Evolutionary conservation across 1,139 yeast genomes (phyloP).

Genomic region (Ogataea hybrid): DNA sequence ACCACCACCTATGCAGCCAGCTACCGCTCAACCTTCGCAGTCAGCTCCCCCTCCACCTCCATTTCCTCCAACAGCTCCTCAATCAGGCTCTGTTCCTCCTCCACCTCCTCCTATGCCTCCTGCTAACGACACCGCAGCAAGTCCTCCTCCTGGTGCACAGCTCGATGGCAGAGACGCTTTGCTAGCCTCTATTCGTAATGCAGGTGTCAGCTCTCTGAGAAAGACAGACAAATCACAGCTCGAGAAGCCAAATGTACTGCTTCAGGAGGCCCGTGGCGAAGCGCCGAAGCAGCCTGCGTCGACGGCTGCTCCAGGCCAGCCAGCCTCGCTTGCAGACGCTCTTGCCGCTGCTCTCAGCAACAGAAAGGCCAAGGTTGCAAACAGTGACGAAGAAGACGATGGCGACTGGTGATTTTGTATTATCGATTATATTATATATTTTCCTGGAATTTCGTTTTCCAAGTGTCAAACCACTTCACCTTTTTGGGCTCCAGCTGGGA

Average conservation of each 20-base stretch:
- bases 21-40: neutral
- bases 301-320: constrained; percentile 46
- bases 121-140: constrained; percentile 20
- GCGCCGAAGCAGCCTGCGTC: constrained; percentile 33
- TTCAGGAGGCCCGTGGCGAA: constrained; percentile 73
- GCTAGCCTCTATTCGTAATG: constrained; percentile 79
- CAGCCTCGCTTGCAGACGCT: constrained; percentile 68
- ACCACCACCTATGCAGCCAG: constrained; percentile 3
- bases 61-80: constrained; percentile 21
- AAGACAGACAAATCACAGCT: constrained; percentile 82
- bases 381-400: constrained; percentile 84
- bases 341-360: constrained; percentile 80
- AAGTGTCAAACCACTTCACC: constrained; percentile 50
- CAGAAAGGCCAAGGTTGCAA: constrained; percentile 79
- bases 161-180: constrained; percentile 63
- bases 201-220: constrained; percentile 65
- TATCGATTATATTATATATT: constrained; percentile 6
- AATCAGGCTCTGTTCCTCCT: constrained; percentile 11
- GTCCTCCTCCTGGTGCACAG: constrained; percentile 31
- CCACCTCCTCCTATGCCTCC: constrained; percentile 19
- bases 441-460: constrained; percentile 42
- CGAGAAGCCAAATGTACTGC: constrained; percentile 70
- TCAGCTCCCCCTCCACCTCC: constrained; percentile 27
- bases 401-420: constrained; percentile 42
- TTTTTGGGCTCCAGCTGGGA: constrained; percentile 43